Base-by-base conservation (phyloP, 1,139 yeast species). In the Candida neerlandica region DNA sequence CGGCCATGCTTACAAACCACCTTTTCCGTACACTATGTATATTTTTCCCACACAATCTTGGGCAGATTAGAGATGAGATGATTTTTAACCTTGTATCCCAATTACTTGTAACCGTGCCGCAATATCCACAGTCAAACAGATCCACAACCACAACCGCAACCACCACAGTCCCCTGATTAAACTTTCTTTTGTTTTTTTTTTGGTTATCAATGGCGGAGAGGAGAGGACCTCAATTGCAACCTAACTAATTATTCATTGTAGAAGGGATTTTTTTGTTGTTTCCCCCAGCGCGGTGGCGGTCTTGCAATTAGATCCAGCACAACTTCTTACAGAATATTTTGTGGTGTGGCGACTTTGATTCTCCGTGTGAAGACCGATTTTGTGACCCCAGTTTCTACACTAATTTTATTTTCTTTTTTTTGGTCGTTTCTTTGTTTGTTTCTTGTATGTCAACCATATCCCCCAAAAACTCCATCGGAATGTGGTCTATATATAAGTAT, bases 1-100 rank as follows among this genome's bases (percentile, higher is more conserved):
- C n/a, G 23, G 33, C 19, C 30, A 14, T 27, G 42, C 42, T 40
- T 27, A 40, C 34, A 26, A 40, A 40, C 30, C 43, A 18, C 2
- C 9, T 23, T 23, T 6, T 5, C 27, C 2, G n/a, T n/a, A n/a
- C n/a, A n/a, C n/a, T n/a, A n/a, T n/a, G n/a, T n/a, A n/a, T n/a
- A 3, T 6, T 14, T 35, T 12, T 12, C 19, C 19, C 38, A 15
- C 38, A 34, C n/a, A 15, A 34, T 34, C 11, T 34, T 15, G 38
- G 19, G 15, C 12, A 1, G 21, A 15, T 14, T n/a, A 9, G 38
- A 16, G 9, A 14, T 14, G 38, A 34, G 38, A 34, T 32, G 34
- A 12, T 32, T 9, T 32, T 32, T 30, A 30, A 30, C 34, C 12
- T n/a, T 11, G 34, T n/a, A 32, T 1, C 30, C 34, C 34, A 32